phyloP scores from a whole-genome alignment of 192 early-diverging fungal species.

The Chytriomyces hyalinus region DNA sequence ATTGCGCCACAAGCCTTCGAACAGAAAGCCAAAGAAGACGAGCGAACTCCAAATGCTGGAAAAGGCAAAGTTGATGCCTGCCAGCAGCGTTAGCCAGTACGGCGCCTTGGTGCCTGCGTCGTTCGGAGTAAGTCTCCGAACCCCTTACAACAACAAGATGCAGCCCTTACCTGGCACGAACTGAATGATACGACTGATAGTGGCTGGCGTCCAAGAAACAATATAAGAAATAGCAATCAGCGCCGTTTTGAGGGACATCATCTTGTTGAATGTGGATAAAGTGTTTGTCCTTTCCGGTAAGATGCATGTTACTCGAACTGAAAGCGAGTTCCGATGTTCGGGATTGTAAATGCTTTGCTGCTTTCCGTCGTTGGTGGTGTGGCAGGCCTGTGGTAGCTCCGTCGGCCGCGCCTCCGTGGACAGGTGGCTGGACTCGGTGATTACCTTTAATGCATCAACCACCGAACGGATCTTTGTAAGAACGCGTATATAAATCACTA shows the following conservation, averaged over 20 bases:
- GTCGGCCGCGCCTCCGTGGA: neutral
- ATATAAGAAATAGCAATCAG: neutral
- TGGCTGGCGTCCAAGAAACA: slow-evolving; percentile 20
- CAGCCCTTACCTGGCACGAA: neutral
- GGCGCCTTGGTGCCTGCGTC: neutral
- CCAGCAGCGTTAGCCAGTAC: neutral
- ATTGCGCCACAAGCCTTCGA: neutral
- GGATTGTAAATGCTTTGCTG: neutral
- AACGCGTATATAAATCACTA: neutral
- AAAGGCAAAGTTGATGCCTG: neutral
- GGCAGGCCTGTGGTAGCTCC: neutral
- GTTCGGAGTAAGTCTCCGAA: too few relatives aligned
- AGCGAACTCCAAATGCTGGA: slow-evolving; percentile 18
- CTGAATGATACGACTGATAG: neutral
- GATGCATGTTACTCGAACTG: neutral
- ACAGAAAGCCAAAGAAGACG: neutral
- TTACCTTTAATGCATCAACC: neutral
- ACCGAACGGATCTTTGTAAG: slow-evolving; percentile 1
- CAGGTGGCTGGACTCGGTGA: neutral
- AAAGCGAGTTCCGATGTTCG: neutral
- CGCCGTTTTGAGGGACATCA: neutral
- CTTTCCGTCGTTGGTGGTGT: neutral
- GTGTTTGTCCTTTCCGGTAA: neutral
- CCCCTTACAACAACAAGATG: too few relatives aligned
- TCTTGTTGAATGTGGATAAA: slow-evolving; percentile 1